phyloP scores from a whole-genome alignment of 148 eudicot species.

The Persicaria maculosa region DNA sequence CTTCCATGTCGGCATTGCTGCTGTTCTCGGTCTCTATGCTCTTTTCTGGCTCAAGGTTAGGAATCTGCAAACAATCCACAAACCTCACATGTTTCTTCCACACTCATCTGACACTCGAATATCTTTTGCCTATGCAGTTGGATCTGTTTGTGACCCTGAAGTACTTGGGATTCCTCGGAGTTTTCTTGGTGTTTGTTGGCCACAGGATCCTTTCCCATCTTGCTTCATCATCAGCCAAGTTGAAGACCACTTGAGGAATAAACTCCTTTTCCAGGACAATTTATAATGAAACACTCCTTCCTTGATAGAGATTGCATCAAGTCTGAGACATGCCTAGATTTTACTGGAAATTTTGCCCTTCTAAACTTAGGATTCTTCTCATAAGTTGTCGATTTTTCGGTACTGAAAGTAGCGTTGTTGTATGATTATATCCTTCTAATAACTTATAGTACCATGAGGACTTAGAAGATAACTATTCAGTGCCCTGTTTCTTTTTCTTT shows the following conservation, averaged over 20 bases:
- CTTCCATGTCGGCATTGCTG: slow-evolving; percentile 81
- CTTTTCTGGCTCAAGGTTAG: slow-evolving; percentile 93
- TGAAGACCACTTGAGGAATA: slow-evolving; percentile 51
- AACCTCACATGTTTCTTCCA: neutral
- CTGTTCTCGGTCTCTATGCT: slow-evolving; percentile 61
- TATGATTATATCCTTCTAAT: slow-evolving; percentile 2
- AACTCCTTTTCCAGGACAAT: neutral
- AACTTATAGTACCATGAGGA: neutral
- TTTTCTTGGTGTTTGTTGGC: slow-evolving; percentile 75
- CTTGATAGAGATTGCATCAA: neutral
- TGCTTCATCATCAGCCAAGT: slow-evolving; percentile 69
- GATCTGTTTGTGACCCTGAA: slow-evolving; percentile 84
- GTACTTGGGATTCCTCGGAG: slow-evolving; percentile 62
- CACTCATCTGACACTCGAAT: neutral
- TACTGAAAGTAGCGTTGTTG: slow-evolving; percentile 10
- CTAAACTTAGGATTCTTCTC: slow-evolving; percentile 7
- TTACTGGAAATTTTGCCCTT: neutral
- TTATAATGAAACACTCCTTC: neutral
- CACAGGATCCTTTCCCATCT: slow-evolving; percentile 80
- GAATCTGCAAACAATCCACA: slow-evolving; percentile 17
- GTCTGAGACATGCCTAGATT: neutral
- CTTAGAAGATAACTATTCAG: neutral
- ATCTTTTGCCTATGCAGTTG: slow-evolving; percentile 42
- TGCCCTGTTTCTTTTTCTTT: neutral
- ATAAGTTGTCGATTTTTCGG: neutral